phyloP scores from a whole-genome alignment of 2,329 filamentous ascomycete species.

The Epicoccum nigrum region DNA sequence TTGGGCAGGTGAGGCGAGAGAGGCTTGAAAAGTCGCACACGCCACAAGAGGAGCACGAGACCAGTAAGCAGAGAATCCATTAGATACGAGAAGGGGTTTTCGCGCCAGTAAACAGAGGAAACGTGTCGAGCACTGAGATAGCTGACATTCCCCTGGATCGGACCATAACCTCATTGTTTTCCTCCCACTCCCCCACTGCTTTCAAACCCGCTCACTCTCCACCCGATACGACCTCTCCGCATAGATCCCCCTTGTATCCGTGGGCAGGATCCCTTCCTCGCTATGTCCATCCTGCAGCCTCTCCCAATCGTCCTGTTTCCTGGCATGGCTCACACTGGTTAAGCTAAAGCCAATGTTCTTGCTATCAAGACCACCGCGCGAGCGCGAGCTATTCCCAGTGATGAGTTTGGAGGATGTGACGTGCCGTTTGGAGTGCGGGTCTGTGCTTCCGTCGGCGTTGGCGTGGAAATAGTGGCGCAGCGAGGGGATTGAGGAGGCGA shows the following conservation, averaged over 20 bases:
- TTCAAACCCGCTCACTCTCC: conserved; percentile 15
- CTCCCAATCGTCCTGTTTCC: conserved; percentile 28
- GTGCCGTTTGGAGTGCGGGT: conserved; percentile 15
- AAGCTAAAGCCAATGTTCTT: conserved; percentile 23
- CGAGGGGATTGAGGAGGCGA: conserved; percentile 27
- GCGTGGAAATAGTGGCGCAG: conserved; percentile 24
- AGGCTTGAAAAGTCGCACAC: too few species aligned
- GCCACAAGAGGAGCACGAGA: too few species aligned
- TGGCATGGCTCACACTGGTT: conserved; percentile 17
- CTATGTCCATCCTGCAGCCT: conserved; percentile 21
- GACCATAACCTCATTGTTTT: too few species aligned
- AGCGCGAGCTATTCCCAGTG: conserved; percentile 12
- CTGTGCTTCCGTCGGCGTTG: conserved; percentile 18
- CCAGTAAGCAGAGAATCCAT: too few species aligned
- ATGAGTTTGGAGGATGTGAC: conserved; percentile 7
- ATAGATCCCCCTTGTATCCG: conserved; percentile 18
- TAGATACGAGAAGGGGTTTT: too few species aligned
- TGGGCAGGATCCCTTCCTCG: conserved; percentile 17
- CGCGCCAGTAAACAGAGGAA: too few species aligned
- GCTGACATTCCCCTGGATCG: too few species aligned
- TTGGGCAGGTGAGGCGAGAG: too few species aligned
- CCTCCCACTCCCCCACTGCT: too few species aligned
- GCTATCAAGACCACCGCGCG: conserved; percentile 6
- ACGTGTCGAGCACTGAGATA: too few species aligned
- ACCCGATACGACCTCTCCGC: conserved; percentile 21